Evolutionary conservation across 306 rosid species (phyloP), one percentile per base, ranked within the genome.

Genomic region (Lotus japonicus): DNA sequence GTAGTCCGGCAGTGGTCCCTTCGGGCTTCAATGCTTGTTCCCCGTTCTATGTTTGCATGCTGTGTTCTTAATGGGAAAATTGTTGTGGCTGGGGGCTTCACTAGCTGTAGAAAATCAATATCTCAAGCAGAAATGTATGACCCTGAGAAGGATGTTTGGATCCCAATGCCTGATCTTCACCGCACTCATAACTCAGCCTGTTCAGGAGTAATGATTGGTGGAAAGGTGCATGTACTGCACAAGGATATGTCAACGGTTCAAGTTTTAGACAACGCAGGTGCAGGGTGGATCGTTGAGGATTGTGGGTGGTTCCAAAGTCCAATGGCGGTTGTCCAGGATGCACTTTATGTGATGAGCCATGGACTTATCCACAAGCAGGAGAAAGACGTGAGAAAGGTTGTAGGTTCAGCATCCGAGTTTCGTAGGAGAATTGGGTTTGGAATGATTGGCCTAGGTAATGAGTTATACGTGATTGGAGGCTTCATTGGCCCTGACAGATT

Each of bases 21-120:
- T 19, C 46, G 74, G 38, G 91, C 97, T 44, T 56, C 99, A 11
- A 95, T 95, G 99, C 90, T 87, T 38, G 90, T 95, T 42, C 95
- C 97, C 2, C 97, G 97, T 68, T 83, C 92, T 14, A 90, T 95
- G 99, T 95, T 95, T 80, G 99, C 99, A 0, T 95, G 99, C 76
- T 87, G 99, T 74, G 91, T 83, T 77, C 83, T 90, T 84, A 89
- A 85, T 26, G 99, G 96, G 71, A 91, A 81, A 78, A 95, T 95
- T 74, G 77, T 95, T 60, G 97, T 95, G 55, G 97, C 96, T 0
- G 99, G 99, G 23, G 99, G 99, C 55, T 95, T 90, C 80, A 91
- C 97, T 36, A 90, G 90, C 83, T 90, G 92, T 70, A 82, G 97
- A 64, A 95, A 88, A 83, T 85, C 99, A 50, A 84, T 91, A 60